These are phyloP conservation scores for Brettanomyces sp. DNA, from an alignment of 805 yeast genomes.

Conservation along the genomic window DNA sequence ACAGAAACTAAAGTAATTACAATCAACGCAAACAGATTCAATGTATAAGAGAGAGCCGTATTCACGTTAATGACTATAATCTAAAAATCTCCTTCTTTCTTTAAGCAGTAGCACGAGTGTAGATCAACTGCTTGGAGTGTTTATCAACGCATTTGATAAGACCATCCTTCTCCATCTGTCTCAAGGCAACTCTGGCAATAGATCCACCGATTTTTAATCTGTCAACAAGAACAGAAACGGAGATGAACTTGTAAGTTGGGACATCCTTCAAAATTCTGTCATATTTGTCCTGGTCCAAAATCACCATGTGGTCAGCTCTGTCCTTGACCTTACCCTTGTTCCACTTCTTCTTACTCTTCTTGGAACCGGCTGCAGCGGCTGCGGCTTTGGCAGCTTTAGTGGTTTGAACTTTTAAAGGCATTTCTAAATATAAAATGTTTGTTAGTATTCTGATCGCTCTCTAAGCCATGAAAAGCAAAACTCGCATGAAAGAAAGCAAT, in stretches of 20 bases:
- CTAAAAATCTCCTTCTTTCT: conserved; percentile 13
- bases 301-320: conserved; percentile 97
- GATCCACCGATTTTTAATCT: conserved; percentile 99
- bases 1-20: too few species aligned
- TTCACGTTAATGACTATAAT: too few species aligned
- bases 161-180: conserved; percentile 92
- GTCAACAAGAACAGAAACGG: conserved; percentile 97
- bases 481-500: too few species aligned
- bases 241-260: conserved; percentile 96
- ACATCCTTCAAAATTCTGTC: conserved; percentile 99
- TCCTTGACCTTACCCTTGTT: conserved; percentile 99
- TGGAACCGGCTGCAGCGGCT: conserved; percentile 99
- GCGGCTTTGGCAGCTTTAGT: conserved; percentile 99
- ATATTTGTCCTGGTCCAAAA: conserved; percentile 96
- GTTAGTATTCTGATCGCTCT: neutral
- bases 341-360: conserved; percentile 99
- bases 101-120: conserved; percentile 76
- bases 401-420: conserved; percentile 99
- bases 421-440: conserved; percentile 20
- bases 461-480: too few species aligned
- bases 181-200: conserved; percentile 94
- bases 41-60: too few species aligned
- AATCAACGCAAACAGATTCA: too few species aligned
- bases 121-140: conserved; percentile 95
- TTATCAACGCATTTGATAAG: conserved; percentile 86